Evolutionary conservation across 2,329 filamentous ascomycete species (phyloP), one percentile per base, ranked within the genome.

Genomic region (Niveomyces coronatus): DNA sequence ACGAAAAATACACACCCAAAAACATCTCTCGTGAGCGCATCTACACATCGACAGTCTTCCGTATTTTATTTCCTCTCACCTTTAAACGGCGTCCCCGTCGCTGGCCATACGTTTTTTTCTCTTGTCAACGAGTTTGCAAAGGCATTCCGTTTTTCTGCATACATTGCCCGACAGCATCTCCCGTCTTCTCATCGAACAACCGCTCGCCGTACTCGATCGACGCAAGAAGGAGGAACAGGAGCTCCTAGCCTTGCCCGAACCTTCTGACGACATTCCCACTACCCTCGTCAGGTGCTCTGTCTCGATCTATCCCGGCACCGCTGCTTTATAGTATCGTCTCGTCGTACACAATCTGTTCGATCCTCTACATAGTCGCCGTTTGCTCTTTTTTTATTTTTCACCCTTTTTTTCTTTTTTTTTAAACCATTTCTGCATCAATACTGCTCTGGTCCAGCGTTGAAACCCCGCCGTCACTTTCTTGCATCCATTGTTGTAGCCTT

Each of bases 141-240:
- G n/a, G n/a, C n/a, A n/a, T n/a, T n/a, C n/a, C n/a, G n/a, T n/a
- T n/a, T n/a, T n/a, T n/a, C n/a, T n/a, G n/a, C n/a, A n/a, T n/a
- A n/a, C n/a, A n/a, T n/a, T n/a, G n/a, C n/a, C n/a, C n/a, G n/a
- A n/a, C n/a, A n/a, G n/a, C n/a, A n/a, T n/a, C n/a, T n/a, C n/a
- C n/a, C n/a, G n/a, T n/a, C n/a, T n/a, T n/a, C n/a, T n/a, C n/a
- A n/a, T n/a, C n/a, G n/a, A n/a, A n/a, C 23, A 7, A 14, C n/a
- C 23, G 24, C 30, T 24, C 30, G 23, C 37, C 37, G 30, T 32
- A 34, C 31, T 39, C 37, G 37, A 39, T 24, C 37, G 37, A 39
- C 31, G 31, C 15, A 33, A 39, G 33, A 32, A 23, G 24, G 19
- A 33, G 22, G 24, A n/a, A n/a, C n/a, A n/a, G n/a, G 16, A 39